Conservation (phyloP, 768 basidiomycete genomes). For the Cystofilobasidium ferigula region DNA sequence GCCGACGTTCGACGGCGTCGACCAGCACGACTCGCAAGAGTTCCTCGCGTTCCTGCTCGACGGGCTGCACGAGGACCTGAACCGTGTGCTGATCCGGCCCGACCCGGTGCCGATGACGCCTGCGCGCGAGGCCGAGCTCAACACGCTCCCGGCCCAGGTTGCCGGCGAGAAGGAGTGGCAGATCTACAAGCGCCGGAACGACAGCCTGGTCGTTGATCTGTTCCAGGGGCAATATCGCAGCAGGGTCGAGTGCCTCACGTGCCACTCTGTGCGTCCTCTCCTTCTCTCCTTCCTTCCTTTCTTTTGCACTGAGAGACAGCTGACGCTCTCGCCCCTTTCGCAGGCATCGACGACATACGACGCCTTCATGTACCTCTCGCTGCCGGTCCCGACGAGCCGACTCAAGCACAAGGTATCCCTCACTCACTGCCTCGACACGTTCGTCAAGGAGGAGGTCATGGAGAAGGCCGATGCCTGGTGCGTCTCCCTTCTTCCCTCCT, state of each 20-base stretch:
- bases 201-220: slow-evolving; percentile 87
- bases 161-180: slow-evolving; percentile 90
- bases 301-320: slow-evolving; percentile 6
- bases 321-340: slow-evolving; percentile 8
- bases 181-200: slow-evolving; percentile 75
- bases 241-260: slow-evolving; percentile 76
- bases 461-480: slow-evolving; percentile 92
- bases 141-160: slow-evolving; percentile 71
- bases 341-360: slow-evolving; percentile 97
- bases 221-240: slow-evolving; percentile 97
- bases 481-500: slow-evolving; percentile 34
- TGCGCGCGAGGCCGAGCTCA: slow-evolving; percentile 76
- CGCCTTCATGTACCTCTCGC: slow-evolving; percentile 83
- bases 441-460: slow-evolving; percentile 79
- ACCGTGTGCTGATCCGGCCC: slow-evolving; percentile 66
- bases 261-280: slow-evolving; percentile 55
- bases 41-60: slow-evolving; percentile 89
- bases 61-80: slow-evolving; percentile 79
- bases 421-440: slow-evolving; percentile 71
- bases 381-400: slow-evolving; percentile 68
- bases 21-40: slow-evolving; percentile 97
- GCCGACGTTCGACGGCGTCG: slow-evolving; percentile 63
- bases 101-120: slow-evolving; percentile 52
- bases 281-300: not conserved
- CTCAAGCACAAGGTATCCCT: slow-evolving; percentile 52